These are phyloP conservation scores for Tulasnella sp. DNA, from an alignment of 768 basidiomycete species.

Conservation along the genomic window DNA sequence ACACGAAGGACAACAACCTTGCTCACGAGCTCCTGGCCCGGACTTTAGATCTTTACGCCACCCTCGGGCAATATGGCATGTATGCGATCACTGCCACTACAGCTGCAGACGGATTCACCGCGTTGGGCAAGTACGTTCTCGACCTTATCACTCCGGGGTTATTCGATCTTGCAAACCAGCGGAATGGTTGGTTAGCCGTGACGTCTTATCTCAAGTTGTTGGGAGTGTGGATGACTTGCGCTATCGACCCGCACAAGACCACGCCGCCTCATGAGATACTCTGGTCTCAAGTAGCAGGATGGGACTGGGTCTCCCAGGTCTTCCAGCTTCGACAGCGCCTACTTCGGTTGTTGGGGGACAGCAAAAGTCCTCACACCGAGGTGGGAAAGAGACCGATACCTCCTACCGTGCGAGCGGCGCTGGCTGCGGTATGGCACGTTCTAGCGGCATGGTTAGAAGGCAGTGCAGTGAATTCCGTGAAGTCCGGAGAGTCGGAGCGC, in stretches of 20 bases:
- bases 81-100: slow-evolving; percentile 69
- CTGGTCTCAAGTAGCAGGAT: slow-evolving; percentile 85
- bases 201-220: slow-evolving; percentile 55
- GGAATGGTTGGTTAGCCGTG: slow-evolving; percentile 9
- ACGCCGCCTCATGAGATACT: slow-evolving; percentile 83
- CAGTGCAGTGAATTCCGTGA: slow-evolving; percentile 67
- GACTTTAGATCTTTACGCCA: slow-evolving; percentile 65
- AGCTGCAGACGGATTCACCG: slow-evolving; percentile 59
- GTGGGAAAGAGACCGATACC: slow-evolving; percentile 38
- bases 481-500: slow-evolving; percentile 68
- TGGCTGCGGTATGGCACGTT: slow-evolving; percentile 54
- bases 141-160: slow-evolving; percentile 4
- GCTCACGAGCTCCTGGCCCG: slow-evolving; percentile 55
- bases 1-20: slow-evolving; percentile 37
- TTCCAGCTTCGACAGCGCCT: slow-evolving; percentile 40
- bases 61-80: slow-evolving; percentile 77
- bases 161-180: background rate
- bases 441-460: slow-evolving; percentile 78
- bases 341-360: slow-evolving; percentile 25
- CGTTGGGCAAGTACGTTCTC: slow-evolving; percentile 47
- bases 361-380: slow-evolving; percentile 37
- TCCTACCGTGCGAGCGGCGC: slow-evolving; percentile 34
- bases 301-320: slow-evolving; percentile 71
- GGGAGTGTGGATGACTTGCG: slow-evolving; percentile 77
- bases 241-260: slow-evolving; percentile 88